Conservation (phyloP, 768 basidiomycete genomes). For the Tricholoma saponaceum region DNA sequence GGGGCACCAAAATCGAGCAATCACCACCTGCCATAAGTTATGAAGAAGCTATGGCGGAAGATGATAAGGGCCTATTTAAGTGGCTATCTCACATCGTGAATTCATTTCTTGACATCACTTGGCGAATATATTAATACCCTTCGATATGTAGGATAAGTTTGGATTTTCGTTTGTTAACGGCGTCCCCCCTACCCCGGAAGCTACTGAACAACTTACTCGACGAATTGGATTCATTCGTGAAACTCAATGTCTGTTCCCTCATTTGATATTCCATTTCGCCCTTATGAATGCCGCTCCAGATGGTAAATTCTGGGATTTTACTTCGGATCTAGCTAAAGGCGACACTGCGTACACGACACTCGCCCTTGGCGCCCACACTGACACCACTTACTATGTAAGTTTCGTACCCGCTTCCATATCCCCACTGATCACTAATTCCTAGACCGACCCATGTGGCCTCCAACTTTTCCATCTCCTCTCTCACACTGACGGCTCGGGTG, state of each 20-base stretch:
- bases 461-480: conserved; percentile 94
- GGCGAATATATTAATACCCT: conserved; percentile 2
- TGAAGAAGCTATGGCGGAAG: conserved; percentile 64
- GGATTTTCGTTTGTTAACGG: conserved; percentile 87
- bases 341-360: conserved; percentile 94
- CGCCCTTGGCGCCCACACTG: conserved; percentile 79
- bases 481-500: conserved; percentile 76
- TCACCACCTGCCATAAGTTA: conserved; percentile 74
- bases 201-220: conserved; percentile 72
- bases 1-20: conserved; percentile 74
- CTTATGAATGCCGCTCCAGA: conserved; percentile 40
- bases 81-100: conserved; percentile 81
- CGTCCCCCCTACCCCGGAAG: conserved; percentile 76
- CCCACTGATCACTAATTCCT: not conserved
- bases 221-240: conserved; percentile 88
- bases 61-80: conserved; percentile 65
- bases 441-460: conserved; percentile 94
- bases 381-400: conserved; percentile 64
- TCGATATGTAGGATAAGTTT: conserved; percentile 58
- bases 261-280: not conserved
- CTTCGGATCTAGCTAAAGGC: conserved; percentile 83
- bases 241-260: conserved; percentile 47
- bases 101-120: conserved; percentile 6
- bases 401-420: not conserved
- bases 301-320: conserved; percentile 97